Conservation (phyloP, 768 basidiomycete genomes). For the Pleurotus tuoliensis region DNA sequence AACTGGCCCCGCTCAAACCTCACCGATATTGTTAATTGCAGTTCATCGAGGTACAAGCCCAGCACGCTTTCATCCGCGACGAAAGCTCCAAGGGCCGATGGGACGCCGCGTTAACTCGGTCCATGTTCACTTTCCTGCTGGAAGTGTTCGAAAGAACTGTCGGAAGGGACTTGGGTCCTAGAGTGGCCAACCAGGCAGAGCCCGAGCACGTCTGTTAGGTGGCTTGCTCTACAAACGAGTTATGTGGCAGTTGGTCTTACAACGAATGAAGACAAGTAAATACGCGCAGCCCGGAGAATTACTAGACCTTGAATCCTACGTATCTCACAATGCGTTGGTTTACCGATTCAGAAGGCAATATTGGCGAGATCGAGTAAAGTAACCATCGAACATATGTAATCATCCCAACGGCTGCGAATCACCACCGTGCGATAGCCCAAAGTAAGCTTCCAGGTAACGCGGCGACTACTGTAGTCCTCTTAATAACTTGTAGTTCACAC, state of each 20-base stretch:
- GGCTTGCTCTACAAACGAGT: neutral
- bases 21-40: slow-evolving; percentile 22
- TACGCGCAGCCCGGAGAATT: neutral
- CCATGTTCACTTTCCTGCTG: slow-evolving; percentile 82
- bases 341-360: neutral
- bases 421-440: no score
- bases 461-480: no score
- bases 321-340: no score
- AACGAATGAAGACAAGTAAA: neutral
- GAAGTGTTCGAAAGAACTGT: slow-evolving; percentile 91
- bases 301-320: no score
- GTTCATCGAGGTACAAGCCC: slow-evolving; percentile 96
- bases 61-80: slow-evolving; percentile 95
- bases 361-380: no score
- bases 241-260: neutral
- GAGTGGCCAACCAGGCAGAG: slow-evolving; percentile 35
- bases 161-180: slow-evolving; percentile 79
- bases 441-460: no score
- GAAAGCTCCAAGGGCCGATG: slow-evolving; percentile 90
- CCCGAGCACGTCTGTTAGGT: slow-evolving; percentile 77
- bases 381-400: no score
- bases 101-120: slow-evolving; percentile 88
- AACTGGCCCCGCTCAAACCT: neutral
- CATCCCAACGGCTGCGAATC: no score
- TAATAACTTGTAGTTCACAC: no score